Conservation (phyloP, 148 eudicot genomes). For the Gaultheria prostrata region DNA sequence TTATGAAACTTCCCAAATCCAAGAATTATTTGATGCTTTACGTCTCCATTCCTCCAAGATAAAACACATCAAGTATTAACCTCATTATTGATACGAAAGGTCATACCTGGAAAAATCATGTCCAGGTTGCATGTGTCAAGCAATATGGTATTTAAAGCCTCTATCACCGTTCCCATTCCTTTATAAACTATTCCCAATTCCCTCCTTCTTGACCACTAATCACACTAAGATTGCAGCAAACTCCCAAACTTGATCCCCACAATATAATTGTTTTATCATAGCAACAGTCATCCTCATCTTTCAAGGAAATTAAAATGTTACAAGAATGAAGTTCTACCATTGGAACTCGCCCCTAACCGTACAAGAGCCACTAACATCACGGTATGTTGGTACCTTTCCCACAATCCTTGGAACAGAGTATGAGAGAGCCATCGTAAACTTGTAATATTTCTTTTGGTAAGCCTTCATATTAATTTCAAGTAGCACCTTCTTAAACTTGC, state of each 20-base stretch:
- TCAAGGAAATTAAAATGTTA: not conserved
- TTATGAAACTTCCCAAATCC: not conserved
- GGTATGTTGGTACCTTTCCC: not conserved
- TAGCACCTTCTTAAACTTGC: not conserved
- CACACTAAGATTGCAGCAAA: not conserved
- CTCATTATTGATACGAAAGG: not conserved
- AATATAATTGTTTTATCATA: not conserved
- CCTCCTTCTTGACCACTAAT: not conserved
- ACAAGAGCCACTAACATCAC: not conserved
- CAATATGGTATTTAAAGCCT: not conserved
- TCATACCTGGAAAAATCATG: not conserved
- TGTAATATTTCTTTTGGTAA: not conserved
- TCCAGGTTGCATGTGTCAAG: not conserved
- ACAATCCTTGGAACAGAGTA: not conserved
- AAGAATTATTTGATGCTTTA: not conserved
- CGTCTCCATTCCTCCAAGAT: not conserved
- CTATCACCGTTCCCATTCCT: not conserved
- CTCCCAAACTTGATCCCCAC: not conserved
- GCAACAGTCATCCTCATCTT: not conserved
- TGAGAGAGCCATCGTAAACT: not conserved
- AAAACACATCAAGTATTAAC: not conserved
- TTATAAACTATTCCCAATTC: not conserved
- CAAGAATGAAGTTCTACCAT: not conserved
- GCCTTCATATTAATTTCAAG: not conserved
- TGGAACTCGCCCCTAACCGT: not conserved